phyloP scores from a whole-genome alignment of 2,329 filamentous ascomycete genomes.

The Pseudogymnoascus sp. region DNA sequence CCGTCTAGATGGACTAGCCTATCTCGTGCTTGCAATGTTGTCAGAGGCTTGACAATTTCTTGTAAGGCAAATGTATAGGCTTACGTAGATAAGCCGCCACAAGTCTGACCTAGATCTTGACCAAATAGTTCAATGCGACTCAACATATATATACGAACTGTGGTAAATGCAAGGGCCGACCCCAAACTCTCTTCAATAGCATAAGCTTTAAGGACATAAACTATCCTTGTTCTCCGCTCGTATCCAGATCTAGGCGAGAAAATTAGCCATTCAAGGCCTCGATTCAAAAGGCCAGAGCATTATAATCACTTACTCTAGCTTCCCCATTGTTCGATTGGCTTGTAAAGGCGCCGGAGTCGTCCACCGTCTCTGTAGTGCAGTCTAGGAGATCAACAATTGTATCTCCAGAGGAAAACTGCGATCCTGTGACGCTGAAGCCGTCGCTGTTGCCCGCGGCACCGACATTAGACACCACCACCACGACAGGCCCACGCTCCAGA shows the following conservation, averaged over 20 bases:
- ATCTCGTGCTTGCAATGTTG: no score
- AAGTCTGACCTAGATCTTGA: neutral
- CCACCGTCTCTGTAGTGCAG: constrained; percentile 11
- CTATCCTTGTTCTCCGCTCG: neutral
- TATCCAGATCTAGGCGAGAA: neutral
- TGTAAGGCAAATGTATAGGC: neutral
- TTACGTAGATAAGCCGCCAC: neutral
- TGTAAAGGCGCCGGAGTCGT: constrained; percentile 10
- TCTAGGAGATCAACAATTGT: constrained; percentile 16
- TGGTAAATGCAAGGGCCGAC: neutral
- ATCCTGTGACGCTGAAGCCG: neutral
- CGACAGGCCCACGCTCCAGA: neutral
- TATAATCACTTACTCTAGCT: neutral
- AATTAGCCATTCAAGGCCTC: neutral
- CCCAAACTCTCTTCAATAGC: neutral
- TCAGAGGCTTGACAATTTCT: no score
- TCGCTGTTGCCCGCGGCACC: neutral
- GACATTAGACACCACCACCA: neutral
- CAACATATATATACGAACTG: neutral
- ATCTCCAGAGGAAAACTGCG: neutral
- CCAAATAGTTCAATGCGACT: neutral
- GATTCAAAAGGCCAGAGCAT: neutral
- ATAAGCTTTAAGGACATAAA: neutral
- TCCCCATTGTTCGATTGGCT: constrained; percentile 12
- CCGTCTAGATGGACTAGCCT: no score